Conservation (phyloP, 2,329 filamentous ascomycete genomes). For the Orbilia ellipsospora region DNA sequence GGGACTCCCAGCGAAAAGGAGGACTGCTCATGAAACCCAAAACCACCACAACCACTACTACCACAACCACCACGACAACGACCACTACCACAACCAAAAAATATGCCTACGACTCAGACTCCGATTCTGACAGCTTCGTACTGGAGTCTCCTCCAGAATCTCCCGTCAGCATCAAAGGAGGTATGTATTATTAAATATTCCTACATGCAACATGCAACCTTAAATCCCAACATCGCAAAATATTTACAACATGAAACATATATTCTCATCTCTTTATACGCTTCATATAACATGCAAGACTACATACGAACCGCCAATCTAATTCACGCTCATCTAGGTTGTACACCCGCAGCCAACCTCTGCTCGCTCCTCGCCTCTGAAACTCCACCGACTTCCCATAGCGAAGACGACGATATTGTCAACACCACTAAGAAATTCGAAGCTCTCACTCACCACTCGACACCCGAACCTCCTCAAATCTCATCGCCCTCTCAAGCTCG, state of each 20-base stretch:
- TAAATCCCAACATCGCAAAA: no score
- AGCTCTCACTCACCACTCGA: not conserved
- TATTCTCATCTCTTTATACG: not conserved
- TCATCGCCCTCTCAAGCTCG: no score
- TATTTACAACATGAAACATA: conserved; percentile 9
- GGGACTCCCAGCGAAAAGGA: conserved; percentile 44
- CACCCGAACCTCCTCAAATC: not conserved
- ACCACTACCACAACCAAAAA: not conserved
- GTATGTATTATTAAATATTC: no score
- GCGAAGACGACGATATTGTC: no score
- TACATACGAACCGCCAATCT: not conserved
- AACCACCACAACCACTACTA: not conserved
- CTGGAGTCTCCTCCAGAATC: conserved; percentile 46
- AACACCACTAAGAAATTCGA: no score
- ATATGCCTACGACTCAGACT: conserved; percentile 18
- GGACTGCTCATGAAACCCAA: not conserved
- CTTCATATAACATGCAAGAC: not conserved
- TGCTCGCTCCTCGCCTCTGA: not conserved
- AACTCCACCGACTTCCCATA: not conserved
- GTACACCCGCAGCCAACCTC: not conserved
- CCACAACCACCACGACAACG: conserved; percentile 25
- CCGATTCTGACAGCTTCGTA: conserved; percentile 33
- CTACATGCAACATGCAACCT: not conserved
- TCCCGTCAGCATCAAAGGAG: not conserved
- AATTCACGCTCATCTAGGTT: conserved; percentile 5